Conservation (phyloP, 2,329 filamentous ascomycete genomes). For the Didymella glomerata region DNA sequence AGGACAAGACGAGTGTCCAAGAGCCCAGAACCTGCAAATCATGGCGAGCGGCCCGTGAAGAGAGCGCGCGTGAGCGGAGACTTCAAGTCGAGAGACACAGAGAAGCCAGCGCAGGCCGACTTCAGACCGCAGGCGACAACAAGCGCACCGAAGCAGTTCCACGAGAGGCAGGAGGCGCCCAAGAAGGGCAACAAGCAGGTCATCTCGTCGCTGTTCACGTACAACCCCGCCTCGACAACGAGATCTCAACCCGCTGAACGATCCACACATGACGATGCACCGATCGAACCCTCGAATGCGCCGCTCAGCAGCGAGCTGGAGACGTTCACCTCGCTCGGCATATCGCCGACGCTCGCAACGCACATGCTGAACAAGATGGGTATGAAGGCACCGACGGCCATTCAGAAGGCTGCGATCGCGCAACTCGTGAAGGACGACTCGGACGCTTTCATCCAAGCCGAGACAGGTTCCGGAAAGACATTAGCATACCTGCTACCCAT, state of each 20-base stretch:
- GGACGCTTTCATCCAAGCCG: slow-evolving; percentile 95
- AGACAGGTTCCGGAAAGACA: slow-evolving; percentile 98
- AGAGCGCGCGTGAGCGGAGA: slow-evolving; percentile 50
- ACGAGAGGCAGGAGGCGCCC: slow-evolving; percentile 46
- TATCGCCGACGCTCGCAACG: slow-evolving; percentile 80
- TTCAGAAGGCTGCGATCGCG: slow-evolving; percentile 88
- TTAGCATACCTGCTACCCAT: slow-evolving; percentile 94
- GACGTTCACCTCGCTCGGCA: slow-evolving; percentile 84
- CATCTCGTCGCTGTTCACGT: slow-evolving; percentile 91
- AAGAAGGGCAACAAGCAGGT: slow-evolving; percentile 66
- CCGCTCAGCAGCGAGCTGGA: slow-evolving; percentile 83
- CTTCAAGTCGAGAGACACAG: slow-evolving; percentile 43
- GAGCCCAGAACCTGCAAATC: slow-evolving; percentile 27
- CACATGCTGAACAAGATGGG: slow-evolving; percentile 86
- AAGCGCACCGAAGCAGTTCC: slow-evolving; percentile 38
- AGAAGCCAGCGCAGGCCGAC: slow-evolving; percentile 29
- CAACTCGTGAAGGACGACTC: slow-evolving; percentile 80
- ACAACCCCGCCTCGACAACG: slow-evolving; percentile 79
- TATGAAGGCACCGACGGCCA: slow-evolving; percentile 89
- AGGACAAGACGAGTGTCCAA: slow-evolving; percentile 31
- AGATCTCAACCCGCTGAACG: slow-evolving; percentile 53
- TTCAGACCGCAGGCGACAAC: slow-evolving; percentile 46
- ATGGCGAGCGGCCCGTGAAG: slow-evolving; percentile 43
- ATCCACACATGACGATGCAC: slow-evolving; percentile 44
- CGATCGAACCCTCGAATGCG: slow-evolving; percentile 84